Base-by-base conservation (phyloP, 805 yeast species). In the Candida endomychidarum region DNA sequence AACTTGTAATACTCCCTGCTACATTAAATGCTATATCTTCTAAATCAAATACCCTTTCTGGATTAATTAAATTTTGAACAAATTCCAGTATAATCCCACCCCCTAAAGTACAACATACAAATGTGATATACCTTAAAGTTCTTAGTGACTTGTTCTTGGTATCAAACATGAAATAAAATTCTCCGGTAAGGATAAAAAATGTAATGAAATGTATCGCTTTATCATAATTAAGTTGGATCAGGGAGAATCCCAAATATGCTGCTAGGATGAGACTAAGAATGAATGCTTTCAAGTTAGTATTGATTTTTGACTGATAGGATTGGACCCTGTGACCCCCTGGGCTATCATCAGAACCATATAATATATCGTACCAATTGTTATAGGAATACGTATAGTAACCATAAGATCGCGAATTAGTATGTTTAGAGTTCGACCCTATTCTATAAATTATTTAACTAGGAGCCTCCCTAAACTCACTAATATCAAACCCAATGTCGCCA, bases 81-180 rank as follows among this genome's bases (percentile, higher is more conserved):
- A 71, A 58, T 50, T 80, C 86, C 58, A 80, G 80, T 2, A 63
- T 61, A 3, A 78, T 52, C 10, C 75, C 61, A 0, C 72, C 81
- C 2, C 62, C 64, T 2, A 72, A n/a, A 0, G 78, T 70, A 51
- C 83, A 78, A 3, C 66, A 48, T 0, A 62, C 11, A 7, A 74
- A 44, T 0, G 78, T 66, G 25, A 74, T 20, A 18, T 47, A 58
- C 16, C 72, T 46, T 14, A 65, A 40, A 8, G 52, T 47, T 42
- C 59, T 57, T 17, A 62, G 42, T 2, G 67, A 53, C 24, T 54
- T 55, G 37, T 49, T 44, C 15, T 55, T 54, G 6, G 67, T 53
- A 25, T 75, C 73, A 34, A 74, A 53, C 2, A 72, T 47, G 54
- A 68, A 71, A 45, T 70, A 71, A 50, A 78, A 76, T 34, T 78